Evolutionary conservation across 1,284 basidiomycete genomes (phyloP).

Genomic region (Singerocomus rubriflavus): DNA sequence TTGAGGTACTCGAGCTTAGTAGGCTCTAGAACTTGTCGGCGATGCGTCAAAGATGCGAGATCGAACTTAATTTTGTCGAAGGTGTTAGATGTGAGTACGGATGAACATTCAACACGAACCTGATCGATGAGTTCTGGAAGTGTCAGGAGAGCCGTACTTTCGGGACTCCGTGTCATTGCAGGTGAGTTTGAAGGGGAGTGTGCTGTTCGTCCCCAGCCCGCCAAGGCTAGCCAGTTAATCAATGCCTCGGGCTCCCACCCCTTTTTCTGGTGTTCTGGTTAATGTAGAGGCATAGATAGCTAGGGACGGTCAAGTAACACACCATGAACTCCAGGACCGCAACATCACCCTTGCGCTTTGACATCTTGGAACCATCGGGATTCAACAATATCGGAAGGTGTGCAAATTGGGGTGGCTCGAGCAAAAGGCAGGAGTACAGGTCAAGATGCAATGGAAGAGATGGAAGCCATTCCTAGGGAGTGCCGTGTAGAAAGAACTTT

Average conservation of each 20-base stretch:
- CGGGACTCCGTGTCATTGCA: slow-evolving; percentile 44
- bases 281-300: background rate
- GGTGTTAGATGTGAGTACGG: background rate
- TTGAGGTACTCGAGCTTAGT: slow-evolving; percentile 75
- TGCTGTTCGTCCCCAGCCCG: slow-evolving; percentile 74
- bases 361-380: slow-evolving; percentile 90
- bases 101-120: slow-evolving; percentile 35
- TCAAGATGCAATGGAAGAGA: slow-evolving; percentile 93
- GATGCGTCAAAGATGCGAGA: slow-evolving; percentile 66
- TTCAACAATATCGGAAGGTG: slow-evolving; percentile 93
- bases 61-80: slow-evolving; percentile 54
- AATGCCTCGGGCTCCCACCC: slow-evolving; percentile 92
- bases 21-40: slow-evolving; percentile 70
- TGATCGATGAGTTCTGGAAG: slow-evolving; percentile 61
- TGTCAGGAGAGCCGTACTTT: slow-evolving; percentile 64
- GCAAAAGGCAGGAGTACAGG: slow-evolving; percentile 77
- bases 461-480: slow-evolving; percentile 86
- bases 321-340: slow-evolving; percentile 85
- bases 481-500: background rate
- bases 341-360: slow-evolving; percentile 90
- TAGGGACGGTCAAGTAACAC: slow-evolving; percentile 19
- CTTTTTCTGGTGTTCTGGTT: slow-evolving; percentile 42
- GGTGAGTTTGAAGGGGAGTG: slow-evolving; percentile 20
- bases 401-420: slow-evolving; percentile 78
- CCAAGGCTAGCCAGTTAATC: slow-evolving; percentile 90